phyloP scores from a whole-genome alignment of 2,329 filamentous ascomycete genomes.

The Penicillium sp. region DNA sequence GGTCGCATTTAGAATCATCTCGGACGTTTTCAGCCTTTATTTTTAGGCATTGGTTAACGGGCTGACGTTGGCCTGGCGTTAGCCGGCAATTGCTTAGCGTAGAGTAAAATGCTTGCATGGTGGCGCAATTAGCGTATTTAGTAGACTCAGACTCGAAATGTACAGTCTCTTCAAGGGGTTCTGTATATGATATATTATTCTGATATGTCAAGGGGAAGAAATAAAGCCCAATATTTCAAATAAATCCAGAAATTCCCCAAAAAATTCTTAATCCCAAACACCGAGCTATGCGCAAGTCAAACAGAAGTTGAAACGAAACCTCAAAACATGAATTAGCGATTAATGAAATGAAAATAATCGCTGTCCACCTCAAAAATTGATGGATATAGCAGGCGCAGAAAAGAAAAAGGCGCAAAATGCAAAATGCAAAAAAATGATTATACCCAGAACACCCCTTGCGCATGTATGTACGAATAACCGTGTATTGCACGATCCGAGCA shows the following conservation, averaged over 20 bases:
- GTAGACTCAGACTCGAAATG: not conserved
- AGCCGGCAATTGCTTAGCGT: constrained; percentile 10
- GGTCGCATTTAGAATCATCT: not conserved
- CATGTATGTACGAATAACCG: constrained; percentile 1
- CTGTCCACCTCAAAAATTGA: not conserved
- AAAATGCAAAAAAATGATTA: not conserved
- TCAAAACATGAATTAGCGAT: not conserved
- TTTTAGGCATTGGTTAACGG: constrained; percentile 2
- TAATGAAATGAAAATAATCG: not conserved
- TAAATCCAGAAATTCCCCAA: not conserved
- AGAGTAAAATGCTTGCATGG: constrained; percentile 6
- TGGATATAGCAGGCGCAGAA: not conserved
- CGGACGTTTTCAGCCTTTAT: constrained; percentile 3
- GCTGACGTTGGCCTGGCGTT: constrained; percentile 10
- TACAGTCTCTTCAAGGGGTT: constrained; percentile 2
- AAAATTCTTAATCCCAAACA: constrained; percentile 12
- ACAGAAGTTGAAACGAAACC: not conserved
- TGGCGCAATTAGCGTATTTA: constrained; percentile 5
- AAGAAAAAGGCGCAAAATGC: not conserved
- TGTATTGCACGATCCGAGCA: not conserved
- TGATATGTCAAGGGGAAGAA: constrained; percentile 1
- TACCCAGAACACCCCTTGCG: not conserved
- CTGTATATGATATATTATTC: constrained; percentile 4
- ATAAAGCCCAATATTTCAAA: not conserved
- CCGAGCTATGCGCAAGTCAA: constrained; percentile 21